Conservation (phyloP, 2,329 filamentous ascomycete species). For the Fusarium concolor region DNA sequence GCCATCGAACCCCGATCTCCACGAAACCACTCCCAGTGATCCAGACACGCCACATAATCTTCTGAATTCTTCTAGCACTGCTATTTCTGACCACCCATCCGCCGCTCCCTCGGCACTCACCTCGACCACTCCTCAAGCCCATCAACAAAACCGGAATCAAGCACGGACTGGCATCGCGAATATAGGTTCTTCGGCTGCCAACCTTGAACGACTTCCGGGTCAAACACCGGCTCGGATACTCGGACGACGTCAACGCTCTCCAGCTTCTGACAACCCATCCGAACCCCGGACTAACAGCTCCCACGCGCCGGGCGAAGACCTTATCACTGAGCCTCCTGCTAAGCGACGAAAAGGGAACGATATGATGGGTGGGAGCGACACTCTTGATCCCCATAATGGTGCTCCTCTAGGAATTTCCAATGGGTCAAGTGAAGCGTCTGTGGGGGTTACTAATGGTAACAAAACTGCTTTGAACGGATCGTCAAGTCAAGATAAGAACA, state of each 20-base stretch:
- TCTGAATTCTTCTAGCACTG: slow-evolving; percentile 60
- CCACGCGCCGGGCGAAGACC: slow-evolving; percentile 34
- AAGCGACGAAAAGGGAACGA: slow-evolving; percentile 68
- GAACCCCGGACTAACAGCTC: slow-evolving; percentile 50
- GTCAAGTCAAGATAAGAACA: slow-evolving; percentile 49
- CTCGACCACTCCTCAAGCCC: slow-evolving; percentile 38
- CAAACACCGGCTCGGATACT: slow-evolving; percentile 56
- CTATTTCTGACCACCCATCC: slow-evolving; percentile 55
- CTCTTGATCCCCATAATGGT: slow-evolving; percentile 66
- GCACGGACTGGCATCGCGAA: slow-evolving; percentile 52
- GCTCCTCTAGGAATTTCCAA: slow-evolving; percentile 55
- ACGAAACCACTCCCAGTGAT: slow-evolving; percentile 68
- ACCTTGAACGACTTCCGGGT: slow-evolving; percentile 41
- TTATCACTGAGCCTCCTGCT: slow-evolving; percentile 42
- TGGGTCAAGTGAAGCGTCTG: slow-evolving; percentile 55
- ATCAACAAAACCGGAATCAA: slow-evolving; percentile 42
- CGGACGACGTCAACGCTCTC: slow-evolving; percentile 66
- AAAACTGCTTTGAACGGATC: slow-evolving; percentile 68
- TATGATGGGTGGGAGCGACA: slow-evolving; percentile 73
- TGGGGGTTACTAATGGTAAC: slow-evolving; percentile 59
- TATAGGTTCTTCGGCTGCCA: slow-evolving; percentile 55
- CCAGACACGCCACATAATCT: slow-evolving; percentile 68
- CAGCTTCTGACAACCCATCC: slow-evolving; percentile 49
- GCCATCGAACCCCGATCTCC: slow-evolving; percentile 49
- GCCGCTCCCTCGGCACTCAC: slow-evolving; percentile 13